phyloP scores from a whole-genome alignment of 805 yeast genomes.

The Myxozyma kluyveri region DNA sequence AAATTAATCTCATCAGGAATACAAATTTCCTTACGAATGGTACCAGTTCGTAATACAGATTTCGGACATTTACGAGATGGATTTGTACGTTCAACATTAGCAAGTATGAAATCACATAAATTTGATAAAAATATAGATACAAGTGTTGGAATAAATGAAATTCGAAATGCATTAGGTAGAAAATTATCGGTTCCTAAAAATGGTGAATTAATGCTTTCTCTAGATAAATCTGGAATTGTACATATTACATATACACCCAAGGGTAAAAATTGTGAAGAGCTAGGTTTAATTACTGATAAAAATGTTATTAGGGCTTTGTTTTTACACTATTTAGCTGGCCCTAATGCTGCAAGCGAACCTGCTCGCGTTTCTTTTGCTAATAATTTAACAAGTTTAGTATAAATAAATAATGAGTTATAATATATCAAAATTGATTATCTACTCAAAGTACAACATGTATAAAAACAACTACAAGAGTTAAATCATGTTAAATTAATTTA shows the following conservation, averaged over 20 bases:
- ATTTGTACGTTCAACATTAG: conserved; percentile 71
- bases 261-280: conserved; percentile 16
- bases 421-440: not conserved
- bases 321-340: conserved; percentile 71
- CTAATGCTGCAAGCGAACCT: conserved; percentile 57
- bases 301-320: conserved; percentile 64
- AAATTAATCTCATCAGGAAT: conserved; percentile 58
- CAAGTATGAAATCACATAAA: conserved; percentile 42
- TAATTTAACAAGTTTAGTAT: conserved; percentile 1
- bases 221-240: conserved; percentile 49
- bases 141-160: conserved; percentile 64
- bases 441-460: not conserved
- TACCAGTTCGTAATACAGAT: conserved; percentile 88
- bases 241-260: conserved; percentile 17
- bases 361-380: conserved; percentile 20
- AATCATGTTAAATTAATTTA: not conserved
- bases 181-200: conserved; percentile 75
- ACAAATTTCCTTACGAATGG: conserved; percentile 67
- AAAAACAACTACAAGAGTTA: not conserved
- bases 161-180: conserved; percentile 58
- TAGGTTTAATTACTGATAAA: conserved; percentile 67
- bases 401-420: not conserved
- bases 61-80: conserved; percentile 89
- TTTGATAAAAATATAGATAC: conserved; percentile 46
- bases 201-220: conserved; percentile 61